These are phyloP conservation scores for Arthroderma sp. DNA, from an alignment of 2,329 filamentous ascomycete species.

Conservation along the genomic window DNA sequence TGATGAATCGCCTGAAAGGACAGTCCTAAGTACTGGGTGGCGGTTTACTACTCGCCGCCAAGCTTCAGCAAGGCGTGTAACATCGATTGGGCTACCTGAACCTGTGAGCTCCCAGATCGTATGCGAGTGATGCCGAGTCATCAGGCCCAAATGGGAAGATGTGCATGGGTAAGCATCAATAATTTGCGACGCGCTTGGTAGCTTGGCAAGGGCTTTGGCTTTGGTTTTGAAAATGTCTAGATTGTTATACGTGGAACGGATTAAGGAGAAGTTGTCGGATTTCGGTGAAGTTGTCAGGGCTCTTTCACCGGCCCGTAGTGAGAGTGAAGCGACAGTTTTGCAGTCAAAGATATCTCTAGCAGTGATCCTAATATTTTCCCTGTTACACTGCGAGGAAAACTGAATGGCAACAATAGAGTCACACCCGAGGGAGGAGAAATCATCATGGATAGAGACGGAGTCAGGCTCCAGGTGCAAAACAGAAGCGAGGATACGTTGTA, in stretches of 20 bases:
- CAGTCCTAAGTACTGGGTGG: conserved; percentile 2
- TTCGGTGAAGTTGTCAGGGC: background rate
- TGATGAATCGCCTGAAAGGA: background rate
- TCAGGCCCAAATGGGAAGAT: conserved; percentile 5
- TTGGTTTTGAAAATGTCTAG: background rate
- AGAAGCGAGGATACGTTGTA: background rate
- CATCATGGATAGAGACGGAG: conserved; percentile 4
- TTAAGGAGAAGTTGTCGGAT: conserved; percentile 1
- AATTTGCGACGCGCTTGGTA: background rate
- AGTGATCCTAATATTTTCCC: conserved; percentile 4
- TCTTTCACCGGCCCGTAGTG: background rate
- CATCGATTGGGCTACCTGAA: background rate
- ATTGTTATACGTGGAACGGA: conserved; percentile 1
- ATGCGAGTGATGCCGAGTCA: conserved; percentile 4
- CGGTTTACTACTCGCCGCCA: conserved; percentile 2
- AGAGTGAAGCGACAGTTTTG: conserved; percentile 2
- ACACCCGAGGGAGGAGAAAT: conserved; percentile 15
- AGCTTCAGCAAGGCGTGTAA: conserved; percentile 1
- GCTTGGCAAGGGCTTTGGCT: background rate
- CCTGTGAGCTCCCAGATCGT: conserved; percentile 8
- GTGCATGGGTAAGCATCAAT: conserved; percentile 9
- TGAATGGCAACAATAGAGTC: conserved; percentile 29
- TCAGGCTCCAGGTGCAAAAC: conserved; percentile 16
- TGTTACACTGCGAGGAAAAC: conserved; percentile 11
- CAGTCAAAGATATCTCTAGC: conserved; percentile 6